These are phyloP conservation scores for Aspergillus ochraceoroseus DNA, from an alignment of 2,329 filamentous ascomycete species.

Conservation along the genomic window DNA sequence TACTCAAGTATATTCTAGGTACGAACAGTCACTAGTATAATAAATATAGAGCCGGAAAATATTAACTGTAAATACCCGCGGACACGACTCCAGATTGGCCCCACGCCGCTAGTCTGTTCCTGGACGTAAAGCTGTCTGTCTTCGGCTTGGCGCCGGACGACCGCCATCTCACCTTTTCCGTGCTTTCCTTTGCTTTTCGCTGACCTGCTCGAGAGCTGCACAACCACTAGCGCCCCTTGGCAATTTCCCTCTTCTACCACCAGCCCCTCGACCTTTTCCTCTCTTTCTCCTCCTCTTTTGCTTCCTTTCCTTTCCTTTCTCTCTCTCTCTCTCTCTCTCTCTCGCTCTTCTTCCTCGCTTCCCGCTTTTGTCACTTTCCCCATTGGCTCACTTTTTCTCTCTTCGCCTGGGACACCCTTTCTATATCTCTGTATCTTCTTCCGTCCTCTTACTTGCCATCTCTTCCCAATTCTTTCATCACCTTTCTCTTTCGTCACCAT, in stretches of 20 bases:
- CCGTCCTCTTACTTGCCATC: conserved; percentile 11
- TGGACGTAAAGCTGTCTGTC: conserved; percentile 24
- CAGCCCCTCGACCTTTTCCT: conserved; percentile 32
- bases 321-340: conserved; percentile 13
- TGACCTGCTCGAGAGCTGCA: conserved; percentile 31
- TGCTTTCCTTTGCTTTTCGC: conserved; percentile 21
- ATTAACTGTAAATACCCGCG: conserved; percentile 28
- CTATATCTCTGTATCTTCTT: conserved; percentile 13
- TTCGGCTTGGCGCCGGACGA: conserved; percentile 25
- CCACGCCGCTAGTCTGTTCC: conserved; percentile 29
- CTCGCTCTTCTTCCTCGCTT: conserved; percentile 13
- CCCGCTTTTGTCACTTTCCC: conserved; percentile 14
- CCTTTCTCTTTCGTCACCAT: conserved; percentile 3
- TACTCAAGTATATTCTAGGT: no score
- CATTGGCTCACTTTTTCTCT: conserved; percentile 8
- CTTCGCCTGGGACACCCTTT: conserved; percentile 14
- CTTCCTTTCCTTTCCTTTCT: conserved; percentile 15
- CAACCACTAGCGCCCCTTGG: conserved; percentile 37
- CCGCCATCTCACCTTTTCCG: conserved; percentile 26
- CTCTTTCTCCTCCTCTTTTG: conserved; percentile 14
- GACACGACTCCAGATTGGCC: conserved; percentile 25
- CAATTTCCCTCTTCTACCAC: conserved; percentile 30
- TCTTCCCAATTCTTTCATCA: conserved; percentile 8
- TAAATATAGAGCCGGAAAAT: no score
- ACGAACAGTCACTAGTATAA: no score